phyloP scores from a whole-genome alignment of 2,329 filamentous ascomycete genomes.

The Zalaria obscura region DNA sequence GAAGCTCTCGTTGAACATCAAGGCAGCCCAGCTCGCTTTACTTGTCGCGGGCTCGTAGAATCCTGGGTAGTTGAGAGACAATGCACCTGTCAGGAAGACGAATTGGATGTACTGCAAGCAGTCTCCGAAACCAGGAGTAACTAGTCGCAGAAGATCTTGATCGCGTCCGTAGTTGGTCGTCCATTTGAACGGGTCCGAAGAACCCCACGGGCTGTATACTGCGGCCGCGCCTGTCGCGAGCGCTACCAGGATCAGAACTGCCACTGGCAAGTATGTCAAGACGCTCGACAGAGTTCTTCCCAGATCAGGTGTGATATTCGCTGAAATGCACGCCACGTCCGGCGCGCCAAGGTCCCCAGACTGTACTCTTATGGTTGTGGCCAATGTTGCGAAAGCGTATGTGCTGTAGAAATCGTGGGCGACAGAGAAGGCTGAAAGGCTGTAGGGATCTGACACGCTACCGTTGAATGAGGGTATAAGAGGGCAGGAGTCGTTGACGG shows the following conservation, averaged over 20 bases:
- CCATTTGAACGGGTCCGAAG: conserved; percentile 82
- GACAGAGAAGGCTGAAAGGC: conserved; percentile 59
- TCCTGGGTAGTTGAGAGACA: conserved; percentile 80
- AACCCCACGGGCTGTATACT: conserved; percentile 89
- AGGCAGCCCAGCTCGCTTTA: conserved; percentile 71
- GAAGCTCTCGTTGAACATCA: conserved; percentile 90
- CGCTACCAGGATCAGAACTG: conserved; percentile 66
- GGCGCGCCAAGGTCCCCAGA: conserved; percentile 54
- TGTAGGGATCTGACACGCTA: conserved; percentile 36
- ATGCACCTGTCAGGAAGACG: conserved; percentile 68
- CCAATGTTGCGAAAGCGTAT: conserved; percentile 76
- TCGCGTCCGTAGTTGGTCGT: conserved; percentile 96
- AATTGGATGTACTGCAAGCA: conserved; percentile 97
- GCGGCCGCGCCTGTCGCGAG: conserved; percentile 71
- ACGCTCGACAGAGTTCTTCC: conserved; percentile 53
- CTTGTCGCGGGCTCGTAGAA: conserved; percentile 88
- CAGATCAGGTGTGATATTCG: conserved; percentile 73
- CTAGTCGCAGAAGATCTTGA: conserved; percentile 75
- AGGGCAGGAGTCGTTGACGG: conserved; percentile 54
- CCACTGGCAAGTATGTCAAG: conserved; percentile 61
- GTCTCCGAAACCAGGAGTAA: conserved; percentile 92
- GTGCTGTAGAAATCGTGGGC: conserved; percentile 62
- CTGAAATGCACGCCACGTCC: conserved; percentile 64
- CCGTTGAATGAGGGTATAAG: conserved; percentile 56
- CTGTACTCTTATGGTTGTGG: conserved; percentile 56